Conservation (phyloP, 2,329 filamentous ascomycete genomes). For the Cercospora nicotianae region DNA sequence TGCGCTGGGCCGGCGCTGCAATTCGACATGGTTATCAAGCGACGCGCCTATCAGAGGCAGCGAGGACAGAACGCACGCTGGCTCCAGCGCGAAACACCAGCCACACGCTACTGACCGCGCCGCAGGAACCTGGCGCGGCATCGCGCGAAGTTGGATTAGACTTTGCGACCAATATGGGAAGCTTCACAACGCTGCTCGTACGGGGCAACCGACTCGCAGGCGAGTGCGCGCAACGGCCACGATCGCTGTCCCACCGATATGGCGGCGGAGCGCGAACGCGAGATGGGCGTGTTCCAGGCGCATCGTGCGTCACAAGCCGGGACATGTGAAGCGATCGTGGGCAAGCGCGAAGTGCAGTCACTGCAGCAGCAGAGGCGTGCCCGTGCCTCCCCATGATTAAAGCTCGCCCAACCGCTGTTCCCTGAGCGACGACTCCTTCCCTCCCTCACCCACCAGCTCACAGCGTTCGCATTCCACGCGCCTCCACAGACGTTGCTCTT, state of each 20-base stretch:
- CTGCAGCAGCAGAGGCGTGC: not conserved
- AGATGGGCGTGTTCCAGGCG: not conserved
- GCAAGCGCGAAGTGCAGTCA: not conserved
- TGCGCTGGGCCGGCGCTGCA: not conserved
- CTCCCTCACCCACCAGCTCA: not conserved
- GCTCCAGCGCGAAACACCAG: not conserved
- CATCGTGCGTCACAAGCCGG: not conserved
- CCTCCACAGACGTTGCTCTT: not conserved
- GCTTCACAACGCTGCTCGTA: not conserved
- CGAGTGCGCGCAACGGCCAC: not conserved
- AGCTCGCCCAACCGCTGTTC: not conserved
- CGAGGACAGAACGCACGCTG: not conserved
- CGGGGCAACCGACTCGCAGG: not conserved
- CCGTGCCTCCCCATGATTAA: not conserved
- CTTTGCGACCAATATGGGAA: conserved; percentile 5
- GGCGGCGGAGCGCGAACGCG: not conserved
- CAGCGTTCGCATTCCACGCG: not conserved
- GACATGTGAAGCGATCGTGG: not conserved
- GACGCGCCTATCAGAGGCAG: not conserved
- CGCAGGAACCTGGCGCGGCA: conserved; percentile 4
- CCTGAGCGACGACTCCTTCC: not conserved
- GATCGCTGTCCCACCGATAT: not conserved
- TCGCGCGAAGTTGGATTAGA: not conserved
- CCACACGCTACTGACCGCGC: not conserved
- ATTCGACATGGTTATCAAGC: not conserved